phyloP scores from a whole-genome alignment of 78 protist genomes.

The Pigoraptor vietnamica region DNA sequence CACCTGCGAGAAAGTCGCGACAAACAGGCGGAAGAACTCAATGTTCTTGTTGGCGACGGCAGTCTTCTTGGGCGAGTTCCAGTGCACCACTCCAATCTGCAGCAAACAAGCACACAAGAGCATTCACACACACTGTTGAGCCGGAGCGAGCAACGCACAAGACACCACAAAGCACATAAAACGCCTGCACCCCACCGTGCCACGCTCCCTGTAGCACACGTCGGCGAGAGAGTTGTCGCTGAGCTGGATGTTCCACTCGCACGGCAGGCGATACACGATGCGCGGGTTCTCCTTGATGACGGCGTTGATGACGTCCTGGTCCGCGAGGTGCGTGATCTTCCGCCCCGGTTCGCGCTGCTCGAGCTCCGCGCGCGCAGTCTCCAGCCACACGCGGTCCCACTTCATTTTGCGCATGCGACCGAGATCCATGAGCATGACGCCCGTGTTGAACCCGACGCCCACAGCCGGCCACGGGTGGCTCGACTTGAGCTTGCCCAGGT shows the following conservation, averaged over 20 bases:
- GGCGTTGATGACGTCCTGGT: slow-evolving; percentile 3
- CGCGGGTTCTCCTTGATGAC: neutral
- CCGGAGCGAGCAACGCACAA: too few species aligned
- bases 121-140: neutral
- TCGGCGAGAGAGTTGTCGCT: neutral
- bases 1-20: neutral
- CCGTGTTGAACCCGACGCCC: neutral
- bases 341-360: neutral
- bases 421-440: neutral
- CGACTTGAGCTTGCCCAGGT: neutral
- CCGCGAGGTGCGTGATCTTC: neutral
- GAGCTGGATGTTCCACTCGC: neutral
- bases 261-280: neutral
- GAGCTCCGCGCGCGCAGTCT: neutral
- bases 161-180: neutral
- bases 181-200: neutral
- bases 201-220: neutral
- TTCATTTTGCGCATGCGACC: neutral
- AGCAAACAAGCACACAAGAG: neutral
- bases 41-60: neutral
- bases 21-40: neutral
- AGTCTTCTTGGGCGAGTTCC: neutral
- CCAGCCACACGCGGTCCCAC: neutral
- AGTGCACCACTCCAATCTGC: neutral
- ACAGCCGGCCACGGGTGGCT: neutral